Percentiles rank a stretch among this genome's conserved stretches.
phyloP scores from a whole-genome alignment of 2,329 filamentous ascomycete genomes.

The Plenodomus tracheiphilus region DNA sequence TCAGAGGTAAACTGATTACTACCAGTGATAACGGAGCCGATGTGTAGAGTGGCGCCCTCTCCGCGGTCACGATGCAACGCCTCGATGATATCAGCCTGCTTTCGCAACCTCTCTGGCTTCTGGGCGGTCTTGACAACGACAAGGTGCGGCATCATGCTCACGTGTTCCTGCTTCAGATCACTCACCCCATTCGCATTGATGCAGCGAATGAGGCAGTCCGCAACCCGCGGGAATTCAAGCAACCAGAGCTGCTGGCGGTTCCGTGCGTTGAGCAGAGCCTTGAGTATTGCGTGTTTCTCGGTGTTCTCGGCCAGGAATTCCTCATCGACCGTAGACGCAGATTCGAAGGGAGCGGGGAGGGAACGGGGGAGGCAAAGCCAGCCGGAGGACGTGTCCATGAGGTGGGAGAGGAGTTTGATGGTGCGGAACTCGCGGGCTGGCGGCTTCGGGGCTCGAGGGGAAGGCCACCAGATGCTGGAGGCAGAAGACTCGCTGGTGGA shows the following conservation, averaged over 20 bases:
- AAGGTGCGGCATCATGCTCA: slow-evolving; percentile 1
- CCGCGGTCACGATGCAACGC: background rate
- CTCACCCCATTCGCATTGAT: slow-evolving; percentile 2
- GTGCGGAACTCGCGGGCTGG: slow-evolving; percentile 9
- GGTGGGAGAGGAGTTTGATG: slow-evolving; percentile 1
- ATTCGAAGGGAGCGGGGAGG: background rate
- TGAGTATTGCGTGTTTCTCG: background rate
- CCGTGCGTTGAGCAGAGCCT: background rate
- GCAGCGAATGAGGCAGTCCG: background rate
- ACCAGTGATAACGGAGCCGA: background rate
- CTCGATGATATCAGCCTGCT: background rate
- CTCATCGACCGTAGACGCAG: background rate
- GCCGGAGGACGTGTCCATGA: too few species aligned
- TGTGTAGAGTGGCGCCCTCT: background rate
- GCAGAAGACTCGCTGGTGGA: too few species aligned
- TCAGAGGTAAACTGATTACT: background rate
- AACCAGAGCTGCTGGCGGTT: slow-evolving; percentile 2
- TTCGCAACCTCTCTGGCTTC: background rate
- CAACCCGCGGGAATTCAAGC: background rate
- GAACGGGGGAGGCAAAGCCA: too few species aligned
- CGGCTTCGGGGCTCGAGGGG: background rate
- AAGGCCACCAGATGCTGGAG: too few species aligned
- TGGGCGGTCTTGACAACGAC: slow-evolving; percentile 5
- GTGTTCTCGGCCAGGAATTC: background rate
- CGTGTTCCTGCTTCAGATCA: background rate